Evolutionary conservation across 2,329 filamentous ascomycete species (phyloP).

Genomic region (Peltaster fructicola): DNA sequence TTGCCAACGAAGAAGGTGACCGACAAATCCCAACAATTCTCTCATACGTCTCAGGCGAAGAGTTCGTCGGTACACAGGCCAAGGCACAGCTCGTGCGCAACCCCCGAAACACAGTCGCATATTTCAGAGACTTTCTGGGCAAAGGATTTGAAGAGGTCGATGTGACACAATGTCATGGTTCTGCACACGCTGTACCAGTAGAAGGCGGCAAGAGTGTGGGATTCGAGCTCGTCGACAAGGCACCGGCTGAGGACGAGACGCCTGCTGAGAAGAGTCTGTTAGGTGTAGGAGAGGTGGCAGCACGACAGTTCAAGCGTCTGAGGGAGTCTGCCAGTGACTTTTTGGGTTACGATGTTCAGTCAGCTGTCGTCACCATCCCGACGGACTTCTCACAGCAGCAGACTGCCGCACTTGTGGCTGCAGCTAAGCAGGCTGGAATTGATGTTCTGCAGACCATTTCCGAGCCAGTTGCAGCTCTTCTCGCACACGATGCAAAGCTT

Average conservation of each 20-base stretch:
- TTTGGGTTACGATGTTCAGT: constrained; percentile 80
- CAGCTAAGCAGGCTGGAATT: constrained; percentile 63
- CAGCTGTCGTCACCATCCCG: constrained; percentile 85
- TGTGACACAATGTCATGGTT: constrained; percentile 83
- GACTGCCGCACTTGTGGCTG: constrained; percentile 58
- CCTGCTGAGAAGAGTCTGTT: constrained; percentile 42
- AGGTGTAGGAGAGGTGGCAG: constrained; percentile 62
- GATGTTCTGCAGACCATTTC: constrained; percentile 86
- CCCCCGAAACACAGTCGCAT: constrained; percentile 78
- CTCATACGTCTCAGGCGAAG: constrained; percentile 88
- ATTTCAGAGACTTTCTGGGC: constrained; percentile 89
- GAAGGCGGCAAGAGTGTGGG: constrained; percentile 44
- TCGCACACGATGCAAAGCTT: constrained; percentile 65
- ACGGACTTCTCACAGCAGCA: constrained; percentile 86
- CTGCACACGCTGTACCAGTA: constrained; percentile 68
- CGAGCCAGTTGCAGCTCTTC: constrained; percentile 73
- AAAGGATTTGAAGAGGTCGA: constrained; percentile 94
- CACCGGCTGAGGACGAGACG: constrained; percentile 29
- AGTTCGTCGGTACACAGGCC: constrained; percentile 90
- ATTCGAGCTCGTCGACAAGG: constrained; percentile 61
- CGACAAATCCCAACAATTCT: constrained; percentile 90
- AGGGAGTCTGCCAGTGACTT: constrained; percentile 75
- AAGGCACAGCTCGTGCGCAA: constrained; percentile 90
- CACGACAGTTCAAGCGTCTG: constrained; percentile 69
- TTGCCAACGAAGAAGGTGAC: constrained; percentile 98